phyloP scores from a whole-genome alignment of 805 yeast species.

The Maudiozyma turicensis region DNA sequence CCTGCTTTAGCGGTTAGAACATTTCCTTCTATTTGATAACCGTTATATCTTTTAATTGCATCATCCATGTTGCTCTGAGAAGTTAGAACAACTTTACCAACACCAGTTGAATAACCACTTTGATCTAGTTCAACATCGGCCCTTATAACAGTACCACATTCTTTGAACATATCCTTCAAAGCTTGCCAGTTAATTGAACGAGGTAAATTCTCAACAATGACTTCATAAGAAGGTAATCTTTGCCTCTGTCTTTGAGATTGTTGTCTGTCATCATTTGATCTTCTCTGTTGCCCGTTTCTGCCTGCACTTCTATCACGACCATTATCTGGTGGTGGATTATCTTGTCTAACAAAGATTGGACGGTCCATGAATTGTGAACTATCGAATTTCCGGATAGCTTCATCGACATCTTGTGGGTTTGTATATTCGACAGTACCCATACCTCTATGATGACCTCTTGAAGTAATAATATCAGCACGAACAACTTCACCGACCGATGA shows the following conservation, averaged over 20 bases:
- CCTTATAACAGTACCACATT: slow-evolving; percentile 65
- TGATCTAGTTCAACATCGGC: slow-evolving; percentile 66
- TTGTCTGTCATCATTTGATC: not conserved
- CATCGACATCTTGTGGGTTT: slow-evolving; percentile 50
- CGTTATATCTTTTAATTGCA: slow-evolving; percentile 63
- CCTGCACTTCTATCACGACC: slow-evolving; percentile 8
- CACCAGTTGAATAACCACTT: slow-evolving; percentile 65
- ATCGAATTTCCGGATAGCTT: slow-evolving; percentile 62
- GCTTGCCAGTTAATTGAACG: slow-evolving; percentile 77
- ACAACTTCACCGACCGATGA: slow-evolving; percentile 53
- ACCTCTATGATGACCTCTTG: slow-evolving; percentile 75
- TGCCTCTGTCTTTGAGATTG: not conserved
- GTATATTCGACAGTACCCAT: slow-evolving; percentile 87
- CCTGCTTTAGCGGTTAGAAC: slow-evolving; percentile 8
- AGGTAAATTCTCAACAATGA: slow-evolving; percentile 77
- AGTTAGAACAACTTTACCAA: slow-evolving; percentile 71
- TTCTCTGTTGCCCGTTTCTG: not conserved
- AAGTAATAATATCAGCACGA: slow-evolving; percentile 73
- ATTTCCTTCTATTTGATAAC: slow-evolving; percentile 38
- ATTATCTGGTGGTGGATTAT: slow-evolving; percentile 66
- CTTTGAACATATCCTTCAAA: slow-evolving; percentile 72
- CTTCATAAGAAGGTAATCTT: slow-evolving; percentile 32
- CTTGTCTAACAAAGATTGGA: slow-evolving; percentile 81
- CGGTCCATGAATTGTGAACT: slow-evolving; percentile 61
- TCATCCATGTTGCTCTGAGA: slow-evolving; percentile 54